These are phyloP conservation scores for Salix dunnii DNA, from an alignment of 345 rosid species.

Conservation along the genomic window DNA sequence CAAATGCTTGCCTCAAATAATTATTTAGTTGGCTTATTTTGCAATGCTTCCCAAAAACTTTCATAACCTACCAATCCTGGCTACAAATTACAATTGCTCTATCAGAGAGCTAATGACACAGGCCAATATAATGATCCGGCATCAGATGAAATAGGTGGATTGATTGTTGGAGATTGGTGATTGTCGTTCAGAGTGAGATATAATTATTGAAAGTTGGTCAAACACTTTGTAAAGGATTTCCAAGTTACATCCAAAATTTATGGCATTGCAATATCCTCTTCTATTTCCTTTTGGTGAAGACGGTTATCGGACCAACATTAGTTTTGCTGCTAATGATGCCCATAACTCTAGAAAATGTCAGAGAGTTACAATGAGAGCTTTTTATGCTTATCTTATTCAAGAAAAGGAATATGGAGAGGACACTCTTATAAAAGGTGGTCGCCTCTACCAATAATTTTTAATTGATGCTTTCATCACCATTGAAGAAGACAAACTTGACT, in stretches of 20 bases:
- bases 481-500: background rate
- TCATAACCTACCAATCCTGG: too few species aligned
- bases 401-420: background rate
- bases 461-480: background rate
- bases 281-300: background rate
- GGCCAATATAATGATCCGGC: background rate
- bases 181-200: background rate
- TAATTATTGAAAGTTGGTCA: background rate
- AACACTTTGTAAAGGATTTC: background rate
- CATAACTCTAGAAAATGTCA: background rate
- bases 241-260: background rate
- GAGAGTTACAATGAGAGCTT: background rate
- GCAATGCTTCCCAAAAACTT: too few species aligned
- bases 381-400: background rate
- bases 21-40: too few species aligned
- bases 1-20: too few species aligned
- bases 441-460: background rate
- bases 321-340: fast-evolving
- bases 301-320: background rate
- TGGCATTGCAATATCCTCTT: background rate
- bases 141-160: background rate
- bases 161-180: background rate
- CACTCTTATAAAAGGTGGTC: background rate
- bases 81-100: too few species aligned
- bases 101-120: background rate